Conservation (phyloP, 2,329 filamentous ascomycete species). For the Fusarium concolor region DNA sequence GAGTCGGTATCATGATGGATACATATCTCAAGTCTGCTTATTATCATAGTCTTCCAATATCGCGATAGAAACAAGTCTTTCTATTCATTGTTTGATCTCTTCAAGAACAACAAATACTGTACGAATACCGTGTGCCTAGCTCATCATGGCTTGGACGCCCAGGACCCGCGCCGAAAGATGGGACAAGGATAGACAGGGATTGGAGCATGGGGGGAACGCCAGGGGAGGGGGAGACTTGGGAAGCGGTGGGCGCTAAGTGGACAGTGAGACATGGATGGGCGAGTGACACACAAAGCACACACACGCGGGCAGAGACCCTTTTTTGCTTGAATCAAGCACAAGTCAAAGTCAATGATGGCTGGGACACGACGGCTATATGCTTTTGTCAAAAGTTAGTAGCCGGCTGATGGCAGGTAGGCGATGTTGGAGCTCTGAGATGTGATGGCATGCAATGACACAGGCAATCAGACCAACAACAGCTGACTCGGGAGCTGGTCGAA, state of each 20-base stretch:
- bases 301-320: slow-evolving; percentile 36
- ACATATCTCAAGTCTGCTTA: neutral
- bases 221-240: slow-evolving; percentile 13
- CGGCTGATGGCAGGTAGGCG: too few species aligned
- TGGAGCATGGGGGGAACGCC: slow-evolving; percentile 28
- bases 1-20: neutral
- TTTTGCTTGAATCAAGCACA: slow-evolving; percentile 13
- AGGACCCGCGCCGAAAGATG: slow-evolving; percentile 22
- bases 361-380: neutral
- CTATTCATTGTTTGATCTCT: too few species aligned
- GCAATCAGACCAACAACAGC: slow-evolving; percentile 12
- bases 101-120: slow-evolving; percentile 13
- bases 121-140: slow-evolving; percentile 35
- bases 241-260: slow-evolving; percentile 44
- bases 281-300: slow-evolving; percentile 36
- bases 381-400: neutral
- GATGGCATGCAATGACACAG: neutral
- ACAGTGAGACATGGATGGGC: slow-evolving; percentile 45
- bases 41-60: neutral
- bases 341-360: neutral
- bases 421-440: neutral
- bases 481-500: slow-evolving; percentile 17
- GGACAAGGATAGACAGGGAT: slow-evolving; percentile 33
- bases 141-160: slow-evolving; percentile 41
- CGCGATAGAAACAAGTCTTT: neutral